Conservation (phyloP, 1,284 basidiomycete species). For the Malassezia caprae region DNA sequence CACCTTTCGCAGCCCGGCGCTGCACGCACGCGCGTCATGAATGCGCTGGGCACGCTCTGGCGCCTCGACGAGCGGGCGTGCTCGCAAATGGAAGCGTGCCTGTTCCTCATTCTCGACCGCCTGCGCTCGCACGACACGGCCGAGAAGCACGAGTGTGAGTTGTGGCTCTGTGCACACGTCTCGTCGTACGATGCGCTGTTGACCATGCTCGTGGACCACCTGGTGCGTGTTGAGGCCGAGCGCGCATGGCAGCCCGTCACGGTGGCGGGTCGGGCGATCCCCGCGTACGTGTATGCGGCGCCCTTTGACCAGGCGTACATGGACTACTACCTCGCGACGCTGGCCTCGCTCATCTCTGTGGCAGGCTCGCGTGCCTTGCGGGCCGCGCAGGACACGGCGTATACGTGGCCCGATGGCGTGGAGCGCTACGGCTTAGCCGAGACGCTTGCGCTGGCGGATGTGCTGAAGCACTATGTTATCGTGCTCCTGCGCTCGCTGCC, state of each 20-base stretch:
- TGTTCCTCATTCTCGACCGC: slow-evolving; percentile 76
- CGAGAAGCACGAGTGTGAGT: slow-evolving; percentile 24
- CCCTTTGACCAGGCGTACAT: slow-evolving; percentile 67
- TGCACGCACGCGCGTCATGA: slow-evolving; percentile 55
- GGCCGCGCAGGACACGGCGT: not conserved
- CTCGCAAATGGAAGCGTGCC: slow-evolving; percentile 53
- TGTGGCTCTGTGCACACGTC: slow-evolving; percentile 35
- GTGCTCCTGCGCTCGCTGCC: slow-evolving; percentile 20
- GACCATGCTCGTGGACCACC: slow-evolving; percentile 18
- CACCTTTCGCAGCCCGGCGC: slow-evolving; percentile 10
- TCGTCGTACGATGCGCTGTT: slow-evolving; percentile 35
- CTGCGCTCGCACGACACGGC: slow-evolving; percentile 49
- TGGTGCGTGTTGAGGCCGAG: not conserved
- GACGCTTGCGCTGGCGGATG: slow-evolving; percentile 14
- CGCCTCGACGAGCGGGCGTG: slow-evolving; percentile 60
- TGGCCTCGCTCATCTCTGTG: slow-evolving; percentile 68
- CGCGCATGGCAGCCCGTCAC: not conserved
- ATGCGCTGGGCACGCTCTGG: slow-evolving; percentile 88
- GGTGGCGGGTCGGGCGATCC: not conserved
- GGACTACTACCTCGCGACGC: slow-evolving; percentile 60
- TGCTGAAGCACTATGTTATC: slow-evolving; percentile 20
- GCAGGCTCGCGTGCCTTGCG: slow-evolving; percentile 63
- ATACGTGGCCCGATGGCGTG: not conserved
- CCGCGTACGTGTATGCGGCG: slow-evolving; percentile 55
- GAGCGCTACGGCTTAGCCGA: not conserved